These are phyloP conservation scores for Aphanomyces euteiches DNA, from an alignment of 352 stramenopile genomes.

Conservation along the genomic window DNA sequence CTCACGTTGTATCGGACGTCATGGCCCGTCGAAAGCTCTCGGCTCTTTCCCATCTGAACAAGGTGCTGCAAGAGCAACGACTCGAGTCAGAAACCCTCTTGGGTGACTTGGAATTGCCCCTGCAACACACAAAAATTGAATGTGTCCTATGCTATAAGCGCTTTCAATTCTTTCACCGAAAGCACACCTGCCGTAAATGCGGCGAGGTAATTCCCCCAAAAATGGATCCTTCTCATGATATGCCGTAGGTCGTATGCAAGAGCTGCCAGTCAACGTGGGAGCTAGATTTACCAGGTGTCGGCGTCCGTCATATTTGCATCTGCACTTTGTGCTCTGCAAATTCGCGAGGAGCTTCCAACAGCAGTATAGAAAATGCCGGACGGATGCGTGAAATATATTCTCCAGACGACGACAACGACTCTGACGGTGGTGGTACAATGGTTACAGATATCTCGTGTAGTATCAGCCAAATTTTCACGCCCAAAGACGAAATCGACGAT, in stretches of 20 bases:
- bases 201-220: slow-evolving; percentile 7
- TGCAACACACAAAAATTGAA: slow-evolving; percentile 33
- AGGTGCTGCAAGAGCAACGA: slow-evolving; percentile 72
- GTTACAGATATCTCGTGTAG: slow-evolving; percentile 27
- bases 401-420: slow-evolving; percentile 11
- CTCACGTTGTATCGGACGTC: slow-evolving; percentile 7
- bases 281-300: slow-evolving; percentile 76
- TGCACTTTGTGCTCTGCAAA: slow-evolving; percentile 74
- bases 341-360: background rate
- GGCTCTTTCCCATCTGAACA: slow-evolving; percentile 47
- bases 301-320: slow-evolving; percentile 70
- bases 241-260: slow-evolving; percentile 17
- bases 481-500: background rate
- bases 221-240: background rate
- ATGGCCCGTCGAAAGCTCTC: slow-evolving; percentile 26
- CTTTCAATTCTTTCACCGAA: slow-evolving; percentile 48
- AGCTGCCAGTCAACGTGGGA: slow-evolving; percentile 41
- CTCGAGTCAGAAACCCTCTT: slow-evolving; percentile 72
- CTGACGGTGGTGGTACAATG: slow-evolving; percentile 21
- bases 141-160: slow-evolving; percentile 76
- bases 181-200: slow-evolving; percentile 25
- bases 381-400: background rate
- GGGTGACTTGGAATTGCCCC: slow-evolving; percentile 65
- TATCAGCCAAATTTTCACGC: slow-evolving; percentile 23
- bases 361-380: background rate